Percentiles rank a stretch among this genome's conserved stretches.
Conservation (phyloP, 1,284 basidiomycete genomes). For the Ceratobasidium sp. region DNA sequence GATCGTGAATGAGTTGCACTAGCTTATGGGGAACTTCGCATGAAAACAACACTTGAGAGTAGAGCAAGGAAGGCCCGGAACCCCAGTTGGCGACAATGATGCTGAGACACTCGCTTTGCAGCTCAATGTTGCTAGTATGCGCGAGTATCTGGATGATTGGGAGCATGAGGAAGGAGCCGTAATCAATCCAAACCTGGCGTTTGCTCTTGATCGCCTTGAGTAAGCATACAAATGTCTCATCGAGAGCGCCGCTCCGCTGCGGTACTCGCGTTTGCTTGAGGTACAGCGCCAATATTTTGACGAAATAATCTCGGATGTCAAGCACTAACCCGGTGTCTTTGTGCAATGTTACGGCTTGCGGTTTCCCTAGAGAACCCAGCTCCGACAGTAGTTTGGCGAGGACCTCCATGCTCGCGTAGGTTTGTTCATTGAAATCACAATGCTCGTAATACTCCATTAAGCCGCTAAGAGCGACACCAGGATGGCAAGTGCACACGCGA, state of each 20-base stretch:
- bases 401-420: not conserved
- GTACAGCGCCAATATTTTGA: not conserved
- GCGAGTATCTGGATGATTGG: not conserved
- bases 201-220: not conserved
- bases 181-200: not conserved
- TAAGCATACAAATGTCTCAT: not conserved
- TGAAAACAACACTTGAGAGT: not conserved
- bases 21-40: slow-evolving; percentile 8
- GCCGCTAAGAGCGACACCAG: not conserved
- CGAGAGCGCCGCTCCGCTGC: not conserved
- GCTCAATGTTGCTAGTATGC: not conserved
- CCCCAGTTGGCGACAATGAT: not conserved
- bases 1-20: too few relatives aligned
- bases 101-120: not conserved
- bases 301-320: slow-evolving; percentile 8
- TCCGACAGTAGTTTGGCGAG: not conserved
- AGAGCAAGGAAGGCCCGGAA: not conserved
- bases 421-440: not conserved
- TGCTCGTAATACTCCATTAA: slow-evolving; percentile 4
- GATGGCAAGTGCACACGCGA: not conserved
- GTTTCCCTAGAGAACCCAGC: not conserved
- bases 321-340: not conserved
- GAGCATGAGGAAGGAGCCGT: not conserved
- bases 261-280: not conserved
- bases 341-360: not conserved